Evolutionary conservation across 257 asterid species (phyloP).

Genomic region (Nicotiana tomentosiformis): DNA sequence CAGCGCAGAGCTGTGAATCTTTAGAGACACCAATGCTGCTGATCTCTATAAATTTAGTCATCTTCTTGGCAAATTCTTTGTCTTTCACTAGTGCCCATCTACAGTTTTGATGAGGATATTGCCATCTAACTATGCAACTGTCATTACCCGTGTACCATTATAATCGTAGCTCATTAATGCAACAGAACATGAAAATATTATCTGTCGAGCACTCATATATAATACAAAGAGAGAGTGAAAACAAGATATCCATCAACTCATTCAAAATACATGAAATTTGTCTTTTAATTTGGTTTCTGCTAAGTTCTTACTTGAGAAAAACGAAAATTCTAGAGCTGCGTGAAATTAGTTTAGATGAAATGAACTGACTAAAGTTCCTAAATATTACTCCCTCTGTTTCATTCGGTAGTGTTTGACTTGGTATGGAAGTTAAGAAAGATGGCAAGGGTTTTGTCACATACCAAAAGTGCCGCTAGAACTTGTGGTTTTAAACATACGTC

Average conservation of each 20-base stretch:
- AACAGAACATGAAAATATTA: neutral
- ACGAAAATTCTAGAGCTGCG: neutral
- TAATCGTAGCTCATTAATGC: neutral
- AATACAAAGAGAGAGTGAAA: neutral
- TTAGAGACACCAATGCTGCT: constrained; percentile 86
- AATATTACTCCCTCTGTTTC: neutral
- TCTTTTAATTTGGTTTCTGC: neutral
- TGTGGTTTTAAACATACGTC: neutral
- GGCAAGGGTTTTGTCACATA: neutral
- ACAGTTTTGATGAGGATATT: constrained; percentile 11
- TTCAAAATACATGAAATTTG: neutral
- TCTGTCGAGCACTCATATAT: neutral
- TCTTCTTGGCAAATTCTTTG: constrained; percentile 54
- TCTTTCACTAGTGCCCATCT: constrained; percentile 96
- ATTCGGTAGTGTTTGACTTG: neutral
- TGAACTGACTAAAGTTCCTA: neutral
- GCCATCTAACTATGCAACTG: neutral
- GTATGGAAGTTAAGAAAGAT: neutral
- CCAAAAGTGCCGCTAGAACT: neutral
- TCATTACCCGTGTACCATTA: neutral
- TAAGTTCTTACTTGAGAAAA: neutral
- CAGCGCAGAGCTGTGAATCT: constrained; percentile 86
- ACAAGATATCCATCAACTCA: neutral
- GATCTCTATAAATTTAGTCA: constrained; percentile 71
- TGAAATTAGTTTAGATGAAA: neutral